A percentile compares a stretch with the other conserved stretches of the same genome.
phyloP scores from a whole-genome alignment of 345 rosid genomes.

The Corchorus capsularis region DNA sequence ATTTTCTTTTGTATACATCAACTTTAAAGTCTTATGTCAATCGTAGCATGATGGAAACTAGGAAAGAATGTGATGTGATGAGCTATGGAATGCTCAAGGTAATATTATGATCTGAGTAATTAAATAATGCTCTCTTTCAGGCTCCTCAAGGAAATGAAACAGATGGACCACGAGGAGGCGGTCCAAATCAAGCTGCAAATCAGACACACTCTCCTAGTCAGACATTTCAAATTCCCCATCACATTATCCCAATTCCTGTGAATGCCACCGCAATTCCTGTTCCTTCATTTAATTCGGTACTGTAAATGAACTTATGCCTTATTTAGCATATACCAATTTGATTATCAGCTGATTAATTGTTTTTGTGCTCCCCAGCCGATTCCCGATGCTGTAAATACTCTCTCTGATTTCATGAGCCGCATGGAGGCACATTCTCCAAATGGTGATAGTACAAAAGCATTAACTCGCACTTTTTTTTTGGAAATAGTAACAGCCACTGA shows the following conservation, averaged over 20 bases:
- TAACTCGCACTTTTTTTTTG: constrained; percentile 9
- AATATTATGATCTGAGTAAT: neutral
- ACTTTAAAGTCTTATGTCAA: neutral
- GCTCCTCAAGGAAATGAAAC: constrained; percentile 54
- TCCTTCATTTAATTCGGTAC: constrained; percentile 70
- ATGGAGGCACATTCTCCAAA: constrained; percentile 69
- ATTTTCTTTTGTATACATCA: neutral
- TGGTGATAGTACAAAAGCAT: constrained; percentile 47
- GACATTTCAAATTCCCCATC: constrained; percentile 57
- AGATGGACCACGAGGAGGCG: constrained; percentile 33
- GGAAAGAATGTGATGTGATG: neutral
- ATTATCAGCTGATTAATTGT: constrained; percentile 9
- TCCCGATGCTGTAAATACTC: constrained; percentile 77
- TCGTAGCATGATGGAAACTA: neutral
- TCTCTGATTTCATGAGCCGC: constrained; percentile 67
- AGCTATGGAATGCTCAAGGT: neutral
- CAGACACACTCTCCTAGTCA: constrained; percentile 53
- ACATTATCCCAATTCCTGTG: constrained; percentile 64
- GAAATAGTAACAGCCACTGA: constrained; percentile 19
- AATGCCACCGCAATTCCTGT: constrained; percentile 53
- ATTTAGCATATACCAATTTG: neutral
- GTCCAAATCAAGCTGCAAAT: constrained; percentile 41
- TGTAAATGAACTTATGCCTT: neutral
- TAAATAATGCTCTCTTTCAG: constrained; percentile 4
- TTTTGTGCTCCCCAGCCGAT: constrained; percentile 58